phyloP scores from a whole-genome alignment of 1,284 basidiomycete genomes.

The Tilletiaria anomala region DNA sequence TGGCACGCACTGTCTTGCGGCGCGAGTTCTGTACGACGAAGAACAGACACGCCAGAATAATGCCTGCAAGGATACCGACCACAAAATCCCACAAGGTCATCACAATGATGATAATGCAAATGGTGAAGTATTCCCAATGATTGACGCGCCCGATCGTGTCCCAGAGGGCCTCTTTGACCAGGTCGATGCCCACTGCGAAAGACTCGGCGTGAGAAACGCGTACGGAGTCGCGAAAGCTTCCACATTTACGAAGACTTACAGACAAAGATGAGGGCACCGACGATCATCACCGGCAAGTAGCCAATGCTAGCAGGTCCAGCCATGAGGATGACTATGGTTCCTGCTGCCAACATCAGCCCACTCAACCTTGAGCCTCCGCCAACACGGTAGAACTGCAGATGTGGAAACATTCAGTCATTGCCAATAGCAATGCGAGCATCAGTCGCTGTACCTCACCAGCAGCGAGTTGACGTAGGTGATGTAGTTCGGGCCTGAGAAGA shows the following conservation, averaged over 20 bases:
- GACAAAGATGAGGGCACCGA: conserved; percentile 78
- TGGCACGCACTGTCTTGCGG: conserved; percentile 27
- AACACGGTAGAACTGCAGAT: conserved; percentile 91
- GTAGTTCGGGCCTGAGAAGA: too few species aligned
- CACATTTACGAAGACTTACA: conserved; percentile 60
- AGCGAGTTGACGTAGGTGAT: too few species aligned
- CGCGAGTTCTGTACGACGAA: conserved; percentile 95
- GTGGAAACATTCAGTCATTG: too few species aligned
- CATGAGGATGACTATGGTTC: conserved; percentile 59
- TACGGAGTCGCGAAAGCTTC: conserved; percentile 39
- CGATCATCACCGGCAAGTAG: conserved; percentile 40
- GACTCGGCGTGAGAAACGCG: background rate
- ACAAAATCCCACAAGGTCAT: conserved; percentile 60
- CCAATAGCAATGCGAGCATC: too few species aligned
- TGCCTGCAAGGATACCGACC: conserved; percentile 79
- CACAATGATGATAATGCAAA: conserved; percentile 50
- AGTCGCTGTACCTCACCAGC: too few species aligned
- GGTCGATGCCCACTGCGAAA: conserved; percentile 87
- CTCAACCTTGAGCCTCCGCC: conserved; percentile 75
- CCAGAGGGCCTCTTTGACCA: conserved; percentile 84
- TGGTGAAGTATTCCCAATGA: conserved; percentile 44
- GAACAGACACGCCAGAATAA: conserved; percentile 81
- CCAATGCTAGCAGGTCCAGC: conserved; percentile 54
- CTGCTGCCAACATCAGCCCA: conserved; percentile 68
- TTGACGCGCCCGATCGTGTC: conserved; percentile 74